phyloP scores from a whole-genome alignment of 2,329 filamentous ascomycete genomes.

The Lachnellula arida region DNA sequence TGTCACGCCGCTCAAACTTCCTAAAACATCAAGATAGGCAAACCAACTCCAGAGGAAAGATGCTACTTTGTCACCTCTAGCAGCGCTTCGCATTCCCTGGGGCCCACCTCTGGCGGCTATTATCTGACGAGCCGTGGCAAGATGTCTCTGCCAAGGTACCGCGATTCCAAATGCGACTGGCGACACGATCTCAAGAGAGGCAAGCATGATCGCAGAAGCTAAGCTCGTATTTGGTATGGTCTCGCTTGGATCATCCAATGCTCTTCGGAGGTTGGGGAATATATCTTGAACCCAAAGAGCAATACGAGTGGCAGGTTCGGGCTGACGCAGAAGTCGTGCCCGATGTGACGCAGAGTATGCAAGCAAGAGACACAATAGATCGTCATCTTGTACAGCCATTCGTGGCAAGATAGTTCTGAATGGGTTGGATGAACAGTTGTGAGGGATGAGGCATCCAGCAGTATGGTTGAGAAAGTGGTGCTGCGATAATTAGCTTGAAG shows the following conservation, averaged over 20 bases:
- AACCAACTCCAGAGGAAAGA: constrained; percentile 81
- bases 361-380: constrained; percentile 71
- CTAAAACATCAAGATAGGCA: constrained; percentile 76
- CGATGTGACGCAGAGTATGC: constrained; percentile 83
- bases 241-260: constrained; percentile 55
- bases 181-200: constrained; percentile 77
- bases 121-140: constrained; percentile 70
- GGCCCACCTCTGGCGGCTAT: constrained; percentile 63
- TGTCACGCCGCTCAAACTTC: constrained; percentile 58
- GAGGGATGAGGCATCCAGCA: constrained; percentile 53
- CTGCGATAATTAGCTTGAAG: constrained; percentile 25
- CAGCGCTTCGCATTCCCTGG: constrained; percentile 42
- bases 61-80: constrained; percentile 52
- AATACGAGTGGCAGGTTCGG: constrained; percentile 72
- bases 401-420: constrained; percentile 46
- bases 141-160: constrained; percentile 76
- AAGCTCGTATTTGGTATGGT: constrained; percentile 69
- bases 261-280: constrained; percentile 66
- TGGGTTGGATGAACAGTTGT: constrained; percentile 49
- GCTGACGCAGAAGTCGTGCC: constrained; percentile 66
- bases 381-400: constrained; percentile 64
- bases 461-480: constrained; percentile 74
- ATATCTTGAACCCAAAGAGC: constrained; percentile 76
- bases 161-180: constrained; percentile 76
- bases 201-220: constrained; percentile 79